phyloP scores from a whole-genome alignment of 768 basidiomycete genomes.

The Favolaschia claudopus region DNA sequence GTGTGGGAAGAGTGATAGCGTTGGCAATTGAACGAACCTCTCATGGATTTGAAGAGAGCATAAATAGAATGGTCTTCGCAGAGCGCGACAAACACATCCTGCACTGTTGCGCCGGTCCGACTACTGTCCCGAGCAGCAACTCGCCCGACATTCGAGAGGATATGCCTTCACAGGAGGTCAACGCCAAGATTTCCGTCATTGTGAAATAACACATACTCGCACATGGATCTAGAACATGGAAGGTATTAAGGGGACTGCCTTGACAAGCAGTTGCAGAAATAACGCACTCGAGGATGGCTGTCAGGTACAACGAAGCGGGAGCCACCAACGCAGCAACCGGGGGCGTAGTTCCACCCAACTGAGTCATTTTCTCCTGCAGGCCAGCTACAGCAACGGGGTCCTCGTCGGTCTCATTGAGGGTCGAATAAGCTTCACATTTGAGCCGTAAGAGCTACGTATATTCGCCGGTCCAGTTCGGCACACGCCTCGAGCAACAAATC shows the following conservation, averaged over 20 bases:
- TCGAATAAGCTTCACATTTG: constrained; percentile 91
- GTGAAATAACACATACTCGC: constrained; percentile 72
- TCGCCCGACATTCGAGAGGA: constrained; percentile 82
- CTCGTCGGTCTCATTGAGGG: constrained; percentile 82
- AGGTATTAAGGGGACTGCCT: constrained; percentile 31
- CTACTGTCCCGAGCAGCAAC: constrained; percentile 89
- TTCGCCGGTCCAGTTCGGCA: not conserved
- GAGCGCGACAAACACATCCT: constrained; percentile 87
- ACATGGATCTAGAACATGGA: constrained; percentile 66
- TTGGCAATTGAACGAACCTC: constrained; percentile 58
- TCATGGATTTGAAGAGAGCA: constrained; percentile 84
- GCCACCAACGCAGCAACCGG: constrained; percentile 68
- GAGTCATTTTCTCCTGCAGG: constrained; percentile 67
- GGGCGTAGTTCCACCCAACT: constrained; percentile 53
- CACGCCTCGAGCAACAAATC: constrained; percentile 11
- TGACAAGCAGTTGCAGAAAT: constrained; percentile 25
- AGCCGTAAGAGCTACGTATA: constrained; percentile 70
- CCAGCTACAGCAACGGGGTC: constrained; percentile 69
- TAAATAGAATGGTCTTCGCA: constrained; percentile 92
- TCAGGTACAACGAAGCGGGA: constrained; percentile 88
- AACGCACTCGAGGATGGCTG: constrained; percentile 92
- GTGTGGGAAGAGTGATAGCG: constrained; percentile 3
- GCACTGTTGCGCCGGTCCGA: constrained; percentile 72
- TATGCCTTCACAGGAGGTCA: constrained; percentile 62
- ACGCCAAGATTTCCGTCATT: not conserved